Evolutionary conservation across 805 yeast genomes (phyloP).

Genomic region (Ogataea paraovalis): DNA sequence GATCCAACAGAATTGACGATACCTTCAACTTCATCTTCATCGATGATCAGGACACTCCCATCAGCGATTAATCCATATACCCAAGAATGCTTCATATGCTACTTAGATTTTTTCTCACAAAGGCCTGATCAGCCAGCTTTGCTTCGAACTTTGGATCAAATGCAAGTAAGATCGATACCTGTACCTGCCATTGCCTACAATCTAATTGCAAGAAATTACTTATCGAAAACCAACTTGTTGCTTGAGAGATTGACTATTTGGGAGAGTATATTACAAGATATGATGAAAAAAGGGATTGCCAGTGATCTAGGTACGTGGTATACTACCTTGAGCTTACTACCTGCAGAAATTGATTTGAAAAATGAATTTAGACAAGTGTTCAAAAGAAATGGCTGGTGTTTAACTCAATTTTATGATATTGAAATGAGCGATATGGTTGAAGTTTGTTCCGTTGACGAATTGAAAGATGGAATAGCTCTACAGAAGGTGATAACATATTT

Average conservation of each 20-base stretch:
- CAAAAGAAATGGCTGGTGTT: slow-evolving; percentile 1
- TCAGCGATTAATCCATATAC: background rate
- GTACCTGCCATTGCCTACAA: background rate
- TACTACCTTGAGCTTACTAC: slow-evolving; percentile 17
- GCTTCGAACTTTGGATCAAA: slow-evolving; percentile 7
- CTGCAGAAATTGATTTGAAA: slow-evolving; percentile 11
- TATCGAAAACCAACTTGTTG: slow-evolving; percentile 6
- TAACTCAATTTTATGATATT: slow-evolving; percentile 13
- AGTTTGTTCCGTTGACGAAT: background rate
- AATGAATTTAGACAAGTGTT: slow-evolving; percentile 5
- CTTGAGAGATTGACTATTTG: slow-evolving; percentile 17
- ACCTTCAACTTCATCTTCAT: background rate
- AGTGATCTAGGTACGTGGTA: slow-evolving; percentile 22
- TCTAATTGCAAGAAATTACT: slow-evolving; percentile 19
- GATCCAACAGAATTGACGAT: background rate
- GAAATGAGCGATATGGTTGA: slow-evolving; percentile 17
- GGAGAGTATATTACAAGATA: slow-evolving; percentile 12
- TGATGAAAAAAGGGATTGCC: slow-evolving; percentile 10
- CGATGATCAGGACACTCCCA: background rate
- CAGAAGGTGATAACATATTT: slow-evolving; percentile 14
- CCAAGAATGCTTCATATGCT: background rate
- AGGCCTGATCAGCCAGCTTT: background rate
- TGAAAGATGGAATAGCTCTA: background rate
- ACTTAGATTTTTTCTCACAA: background rate
- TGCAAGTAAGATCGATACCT: slow-evolving; percentile 18